A percentile compares a stretch with the other conserved stretches of the same genome.
These are phyloP conservation scores for Populus davidiana DNA, from an alignment of 345 rosid genomes.

Conservation along the genomic window DNA sequence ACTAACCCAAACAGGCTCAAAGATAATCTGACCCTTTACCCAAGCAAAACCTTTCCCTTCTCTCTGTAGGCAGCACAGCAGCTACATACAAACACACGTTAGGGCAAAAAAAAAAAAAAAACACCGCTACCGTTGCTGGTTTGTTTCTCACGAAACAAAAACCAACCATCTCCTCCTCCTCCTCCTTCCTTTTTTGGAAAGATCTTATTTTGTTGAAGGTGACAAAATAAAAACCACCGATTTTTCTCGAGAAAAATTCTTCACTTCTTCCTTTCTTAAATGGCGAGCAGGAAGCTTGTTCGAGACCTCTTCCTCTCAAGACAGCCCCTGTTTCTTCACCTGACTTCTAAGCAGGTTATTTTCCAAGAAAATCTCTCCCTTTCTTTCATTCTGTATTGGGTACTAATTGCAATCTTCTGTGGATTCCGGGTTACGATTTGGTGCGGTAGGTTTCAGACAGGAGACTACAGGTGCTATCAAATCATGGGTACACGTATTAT, in stretches of 20 bases:
- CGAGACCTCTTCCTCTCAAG: constrained; percentile 59
- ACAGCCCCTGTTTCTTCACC: constrained; percentile 40
- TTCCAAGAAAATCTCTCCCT: not conserved
- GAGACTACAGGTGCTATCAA: constrained; percentile 35
- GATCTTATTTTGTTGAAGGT: not conserved
- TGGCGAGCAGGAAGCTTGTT: constrained; percentile 79
- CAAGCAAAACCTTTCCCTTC: not conserved
- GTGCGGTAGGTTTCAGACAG: constrained; percentile 39
- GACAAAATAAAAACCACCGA: not conserved
- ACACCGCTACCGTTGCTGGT: not conserved
- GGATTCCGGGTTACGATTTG: constrained; percentile 1
- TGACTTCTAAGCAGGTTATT: constrained; percentile 47
- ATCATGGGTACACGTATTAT: constrained; percentile 28
- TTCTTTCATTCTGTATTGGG: not conserved
- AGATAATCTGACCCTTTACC: not conserved
- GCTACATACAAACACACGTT: not conserved
- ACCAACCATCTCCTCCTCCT: not conserved
- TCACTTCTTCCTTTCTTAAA: constrained; percentile 6
- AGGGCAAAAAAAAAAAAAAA: not conserved
- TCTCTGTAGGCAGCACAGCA: not conserved
- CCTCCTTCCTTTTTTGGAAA: not conserved
- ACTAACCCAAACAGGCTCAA: too few species aligned
- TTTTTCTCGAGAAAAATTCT: not conserved
- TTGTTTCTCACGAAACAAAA: constrained; percentile 2
- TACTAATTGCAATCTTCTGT: not conserved